Conservation (phyloP, 495 filamentous ascomycete species). For the Apodospora peruviana region DNA sequence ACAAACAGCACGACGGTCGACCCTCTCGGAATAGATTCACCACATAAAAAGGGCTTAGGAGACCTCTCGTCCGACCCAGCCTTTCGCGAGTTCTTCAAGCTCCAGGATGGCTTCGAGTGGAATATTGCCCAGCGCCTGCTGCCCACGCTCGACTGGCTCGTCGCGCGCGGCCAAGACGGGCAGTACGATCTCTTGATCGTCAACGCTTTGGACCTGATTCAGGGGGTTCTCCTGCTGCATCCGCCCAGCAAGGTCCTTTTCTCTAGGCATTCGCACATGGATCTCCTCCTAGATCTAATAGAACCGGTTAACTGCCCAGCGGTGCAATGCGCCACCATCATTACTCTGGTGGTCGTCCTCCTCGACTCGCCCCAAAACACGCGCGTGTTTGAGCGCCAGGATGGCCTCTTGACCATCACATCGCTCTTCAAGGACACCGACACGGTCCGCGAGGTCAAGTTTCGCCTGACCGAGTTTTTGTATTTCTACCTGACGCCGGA, state of each 20-base stretch:
- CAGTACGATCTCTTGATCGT: slow-evolving; percentile 88
- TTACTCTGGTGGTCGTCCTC: slow-evolving; percentile 84
- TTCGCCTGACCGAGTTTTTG: slow-evolving; percentile 89
- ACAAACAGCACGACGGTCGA: neutral
- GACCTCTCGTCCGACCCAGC: slow-evolving; percentile 79
- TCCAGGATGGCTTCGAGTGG: slow-evolving; percentile 97
- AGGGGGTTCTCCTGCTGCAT: slow-evolving; percentile 85
- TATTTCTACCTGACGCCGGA: slow-evolving; percentile 99
- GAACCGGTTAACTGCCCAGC: slow-evolving; percentile 87
- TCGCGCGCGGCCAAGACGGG: slow-evolving; percentile 71
- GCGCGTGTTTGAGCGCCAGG: slow-evolving; percentile 86
- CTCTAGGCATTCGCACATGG: slow-evolving; percentile 89
- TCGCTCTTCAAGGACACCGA: slow-evolving; percentile 81
- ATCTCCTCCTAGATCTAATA: slow-evolving; percentile 89
- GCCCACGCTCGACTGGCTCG: slow-evolving; percentile 77
- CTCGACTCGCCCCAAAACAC: slow-evolving; percentile 79
- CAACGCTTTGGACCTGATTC: slow-evolving; percentile 81
- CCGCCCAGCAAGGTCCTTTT: slow-evolving; percentile 88
- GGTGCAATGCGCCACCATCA: slow-evolving; percentile 82
- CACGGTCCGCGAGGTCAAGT: slow-evolving; percentile 81
- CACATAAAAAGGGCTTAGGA: slow-evolving; percentile 53
- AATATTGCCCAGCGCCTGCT: slow-evolving; percentile 88
- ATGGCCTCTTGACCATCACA: slow-evolving; percentile 89
- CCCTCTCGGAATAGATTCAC: slow-evolving; percentile 1
- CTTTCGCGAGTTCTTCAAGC: slow-evolving; percentile 91